Base-by-base conservation (phyloP, 352 stramenopile genomes). In the Peronosclerospora sorghi region DNA sequence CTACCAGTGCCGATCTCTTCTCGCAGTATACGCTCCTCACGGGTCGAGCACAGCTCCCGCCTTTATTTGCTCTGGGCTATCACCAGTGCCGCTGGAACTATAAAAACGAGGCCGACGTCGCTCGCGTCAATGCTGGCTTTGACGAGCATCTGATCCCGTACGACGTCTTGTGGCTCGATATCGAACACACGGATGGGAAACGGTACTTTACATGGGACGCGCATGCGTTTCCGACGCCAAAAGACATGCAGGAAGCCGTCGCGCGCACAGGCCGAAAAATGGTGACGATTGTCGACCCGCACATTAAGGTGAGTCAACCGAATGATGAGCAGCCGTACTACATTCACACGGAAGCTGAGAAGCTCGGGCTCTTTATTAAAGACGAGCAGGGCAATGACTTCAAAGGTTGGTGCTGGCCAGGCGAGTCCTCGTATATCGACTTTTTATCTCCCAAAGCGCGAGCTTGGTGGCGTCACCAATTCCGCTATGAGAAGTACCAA, bases 1-100 rank as follows among this genome's bases (percentile, higher is more conserved):
- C 90, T 8, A 82, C 69, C 28, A 86, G 88, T 7, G 44, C 58
- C 8, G 61, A 79, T 14, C 68, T 99, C 8, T 87, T 89, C 35
- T 62, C 55, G 17, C 91, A 98, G 64, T 99, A 98, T 64, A 83
- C 85, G 21, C 51, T 68, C 27, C 57, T 99, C 20, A 98, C 94
- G 7, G 96, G 96, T 14, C 81, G 73, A 6, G 81, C 86, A 18
- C 72, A 80, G 38, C 59, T 98, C 19, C 96, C 96, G 4, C 95
- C 96, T 12, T 70, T 98, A 23, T 99, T 99, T 65, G 79, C 90
- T 14, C 62, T 99, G 23, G 95, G 85, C 8, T 99, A 99, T 66
- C 96, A 99, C 58, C 96, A 99, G 68, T 98, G 95, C 57, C 86
- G 96, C 35, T 99, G 96, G 96, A 99, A 99, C 73, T 98, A 99